Conservation (phyloP, 176 grass and related monocot species). For the Aegilops umbellulata region DNA sequence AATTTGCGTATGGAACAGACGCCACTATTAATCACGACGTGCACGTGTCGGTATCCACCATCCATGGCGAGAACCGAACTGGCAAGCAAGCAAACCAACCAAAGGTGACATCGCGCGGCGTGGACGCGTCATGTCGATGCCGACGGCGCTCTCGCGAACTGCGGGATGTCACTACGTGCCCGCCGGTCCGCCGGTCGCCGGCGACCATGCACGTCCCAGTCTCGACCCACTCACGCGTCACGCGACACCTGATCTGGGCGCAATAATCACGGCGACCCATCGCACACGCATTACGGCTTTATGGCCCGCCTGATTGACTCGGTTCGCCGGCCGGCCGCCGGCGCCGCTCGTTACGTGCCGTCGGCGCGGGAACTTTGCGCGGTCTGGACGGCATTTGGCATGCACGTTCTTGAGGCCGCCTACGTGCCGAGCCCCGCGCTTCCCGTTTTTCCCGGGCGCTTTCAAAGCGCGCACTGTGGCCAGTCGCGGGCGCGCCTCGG, state of each 20-base stretch:
- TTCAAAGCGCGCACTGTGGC: background rate
- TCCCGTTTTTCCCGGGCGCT: background rate
- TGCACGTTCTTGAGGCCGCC: background rate
- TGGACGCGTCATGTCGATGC: background rate
- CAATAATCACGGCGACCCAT: background rate
- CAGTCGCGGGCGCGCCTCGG: conserved; percentile 2
- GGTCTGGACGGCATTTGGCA: background rate
- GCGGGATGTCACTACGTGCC: background rate
- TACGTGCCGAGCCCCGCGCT: conserved; percentile 19
- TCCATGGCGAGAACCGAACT: background rate
- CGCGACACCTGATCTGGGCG: background rate
- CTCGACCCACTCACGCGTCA: conserved; percentile 13
- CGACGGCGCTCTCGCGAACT: background rate
- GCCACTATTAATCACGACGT: background rate
- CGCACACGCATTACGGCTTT: background rate
- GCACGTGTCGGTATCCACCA: background rate
- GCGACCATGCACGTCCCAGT: background rate
- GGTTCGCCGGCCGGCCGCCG: background rate
- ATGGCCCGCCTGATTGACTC: background rate
- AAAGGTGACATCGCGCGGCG: background rate
- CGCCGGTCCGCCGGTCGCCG: background rate
- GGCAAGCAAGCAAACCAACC: background rate
- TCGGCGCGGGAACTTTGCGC: background rate
- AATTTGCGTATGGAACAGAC: background rate
- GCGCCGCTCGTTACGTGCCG: conserved; percentile 1